A percentile compares a stretch with the other conserved stretches of the same genome.
phyloP scores from a whole-genome alignment of 257 asterid genomes.

The Solanum chiquidenum region DNA sequence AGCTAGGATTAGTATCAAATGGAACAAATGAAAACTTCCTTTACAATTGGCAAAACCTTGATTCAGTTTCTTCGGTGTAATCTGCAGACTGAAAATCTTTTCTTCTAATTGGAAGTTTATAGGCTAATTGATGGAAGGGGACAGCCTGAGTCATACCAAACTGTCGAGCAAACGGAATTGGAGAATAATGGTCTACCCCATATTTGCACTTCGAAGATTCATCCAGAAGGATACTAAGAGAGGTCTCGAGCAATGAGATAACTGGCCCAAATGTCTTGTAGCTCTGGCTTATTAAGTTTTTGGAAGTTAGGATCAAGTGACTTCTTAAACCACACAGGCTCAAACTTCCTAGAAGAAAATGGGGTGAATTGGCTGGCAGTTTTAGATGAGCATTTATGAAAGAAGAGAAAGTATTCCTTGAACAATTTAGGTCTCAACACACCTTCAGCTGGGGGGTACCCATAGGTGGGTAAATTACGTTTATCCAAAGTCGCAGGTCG shows the following conservation, averaged over 20 bases:
- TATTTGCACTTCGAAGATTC: not conserved
- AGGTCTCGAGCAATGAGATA: not conserved
- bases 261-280: not conserved
- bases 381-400: not conserved
- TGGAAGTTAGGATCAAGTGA: not conserved
- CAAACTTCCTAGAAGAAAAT: not conserved
- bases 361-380: not conserved
- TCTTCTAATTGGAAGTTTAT: not conserved
- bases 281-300: not conserved
- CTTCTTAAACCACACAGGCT: constrained; percentile 2
- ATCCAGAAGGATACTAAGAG: not conserved
- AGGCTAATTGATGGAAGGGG: not conserved
- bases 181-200: not conserved
- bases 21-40: not conserved
- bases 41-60: not conserved
- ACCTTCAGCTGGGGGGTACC: not conserved
- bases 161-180: not conserved
- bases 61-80: not conserved
- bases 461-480: not conserved
- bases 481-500: not conserved
- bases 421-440: not conserved
- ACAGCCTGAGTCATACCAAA: not conserved
- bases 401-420: not conserved
- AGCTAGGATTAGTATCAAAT: not conserved
- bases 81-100: not conserved